phyloP scores from a whole-genome alignment of 1,284 basidiomycete genomes.

The Vanrija pseudolonga region DNA sequence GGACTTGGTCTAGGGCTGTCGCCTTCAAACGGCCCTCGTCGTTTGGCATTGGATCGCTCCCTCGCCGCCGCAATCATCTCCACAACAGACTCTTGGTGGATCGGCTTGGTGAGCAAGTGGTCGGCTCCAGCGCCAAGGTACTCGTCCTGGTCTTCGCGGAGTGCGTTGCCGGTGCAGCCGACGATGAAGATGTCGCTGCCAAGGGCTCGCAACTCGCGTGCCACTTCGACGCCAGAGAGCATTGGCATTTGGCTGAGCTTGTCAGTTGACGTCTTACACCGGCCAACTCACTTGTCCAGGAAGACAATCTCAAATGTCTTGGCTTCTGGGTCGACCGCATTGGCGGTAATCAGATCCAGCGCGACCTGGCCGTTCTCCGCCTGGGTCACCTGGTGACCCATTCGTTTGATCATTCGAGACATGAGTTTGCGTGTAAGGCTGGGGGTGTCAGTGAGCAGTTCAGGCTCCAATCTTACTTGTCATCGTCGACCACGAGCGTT shows the following conservation, averaged over 20 bases:
- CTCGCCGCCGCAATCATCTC: constrained; percentile 37
- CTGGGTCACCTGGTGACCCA: constrained; percentile 71
- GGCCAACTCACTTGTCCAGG: constrained; percentile 63
- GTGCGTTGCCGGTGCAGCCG: constrained; percentile 61
- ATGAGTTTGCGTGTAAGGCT: constrained; percentile 73
- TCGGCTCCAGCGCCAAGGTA: constrained; percentile 73
- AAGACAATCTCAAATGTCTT: constrained; percentile 67
- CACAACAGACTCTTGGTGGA: constrained; percentile 37
- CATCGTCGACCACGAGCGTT: constrained; percentile 49
- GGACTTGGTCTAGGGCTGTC: too few species aligned
- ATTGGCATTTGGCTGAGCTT: constrained; percentile 56
- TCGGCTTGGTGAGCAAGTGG: constrained; percentile 40
- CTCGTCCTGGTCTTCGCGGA: constrained; percentile 63
- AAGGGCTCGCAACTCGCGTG: constrained; percentile 62
- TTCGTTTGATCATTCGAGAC: constrained; percentile 69
- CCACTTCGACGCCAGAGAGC: constrained; percentile 69
- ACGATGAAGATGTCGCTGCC: constrained; percentile 71
- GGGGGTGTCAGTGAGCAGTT: constrained; percentile 17
- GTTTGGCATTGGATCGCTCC: constrained; percentile 16
- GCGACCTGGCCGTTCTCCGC: constrained; percentile 84
- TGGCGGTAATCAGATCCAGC: constrained; percentile 60
- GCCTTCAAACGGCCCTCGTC: too few species aligned
- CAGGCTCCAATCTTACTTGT: constrained; percentile 21
- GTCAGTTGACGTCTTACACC: neutral
- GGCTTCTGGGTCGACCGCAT: constrained; percentile 10